phyloP scores from a whole-genome alignment of 2,329 filamentous ascomycete genomes.

The Alternaria metachromatica region DNA sequence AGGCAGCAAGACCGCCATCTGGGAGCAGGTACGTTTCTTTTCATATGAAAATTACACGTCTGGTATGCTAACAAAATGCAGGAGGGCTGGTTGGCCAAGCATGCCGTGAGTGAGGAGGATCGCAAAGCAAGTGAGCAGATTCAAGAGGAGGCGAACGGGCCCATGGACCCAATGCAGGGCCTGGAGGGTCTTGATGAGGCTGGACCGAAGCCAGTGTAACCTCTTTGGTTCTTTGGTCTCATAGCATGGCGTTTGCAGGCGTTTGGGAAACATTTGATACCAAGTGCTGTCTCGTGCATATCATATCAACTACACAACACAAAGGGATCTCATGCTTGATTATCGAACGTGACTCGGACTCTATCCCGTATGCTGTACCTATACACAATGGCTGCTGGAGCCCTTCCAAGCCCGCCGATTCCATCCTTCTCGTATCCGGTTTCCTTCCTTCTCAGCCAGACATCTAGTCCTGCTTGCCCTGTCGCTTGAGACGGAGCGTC shows the following conservation, averaged over 20 bases:
- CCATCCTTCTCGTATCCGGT: slow-evolving; percentile 1
- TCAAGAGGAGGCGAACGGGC: slow-evolving; percentile 59
- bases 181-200: slow-evolving; percentile 92
- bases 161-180: slow-evolving; percentile 92
- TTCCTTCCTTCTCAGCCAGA: neutral
- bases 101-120: slow-evolving; percentile 85
- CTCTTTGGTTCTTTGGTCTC: neutral
- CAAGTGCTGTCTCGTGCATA: slow-evolving; percentile 2
- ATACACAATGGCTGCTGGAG: slow-evolving; percentile 33
- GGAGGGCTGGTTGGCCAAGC: slow-evolving; percentile 92
- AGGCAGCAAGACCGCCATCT: slow-evolving; percentile 91
- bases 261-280: slow-evolving; percentile 17
- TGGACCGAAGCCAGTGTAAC: slow-evolving; percentile 78
- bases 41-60: neutral
- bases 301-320: slow-evolving; percentile 13
- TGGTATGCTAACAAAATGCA: slow-evolving; percentile 49
- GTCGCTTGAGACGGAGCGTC: slow-evolving; percentile 85
- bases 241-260: slow-evolving; percentile 28
- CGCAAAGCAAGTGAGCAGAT: slow-evolving; percentile 65
- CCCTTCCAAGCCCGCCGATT: slow-evolving; percentile 14
- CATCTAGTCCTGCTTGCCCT: slow-evolving; percentile 52
- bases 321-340: slow-evolving; percentile 37
- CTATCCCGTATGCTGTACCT: slow-evolving; percentile 23
- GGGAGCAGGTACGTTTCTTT: slow-evolving; percentile 81
- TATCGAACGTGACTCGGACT: slow-evolving; percentile 21